Base-by-base conservation (phyloP, 257 asterid genomes). In the Capsicum rhomboideum region DNA sequence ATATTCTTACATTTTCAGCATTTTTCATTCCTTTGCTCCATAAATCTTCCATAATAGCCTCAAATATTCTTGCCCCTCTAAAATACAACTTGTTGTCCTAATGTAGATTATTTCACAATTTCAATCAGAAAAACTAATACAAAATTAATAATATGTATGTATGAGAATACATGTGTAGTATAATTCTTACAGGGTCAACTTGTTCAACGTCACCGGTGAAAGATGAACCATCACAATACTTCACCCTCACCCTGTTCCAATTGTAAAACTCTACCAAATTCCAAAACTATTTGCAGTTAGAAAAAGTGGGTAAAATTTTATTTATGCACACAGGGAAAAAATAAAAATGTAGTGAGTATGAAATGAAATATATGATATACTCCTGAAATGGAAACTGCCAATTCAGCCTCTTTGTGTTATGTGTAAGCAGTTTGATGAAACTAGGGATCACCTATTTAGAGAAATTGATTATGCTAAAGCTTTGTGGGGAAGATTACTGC, bases 201-300 rank as follows among this genome's bases (percentile, higher is more conserved):
- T 90, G 92, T 86, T 93, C 95, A 10, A 90, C 72, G 59, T 95
- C 97, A 79, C 98, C 97, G 0, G 97, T 95, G 78, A 91, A 95
- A 6, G 98, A 95, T 37, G 94, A 87, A 34, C 99, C 99, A 55
- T 94, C 98, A 49, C 98, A 93, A 63, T 95, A 95, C 81, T 94
- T 90, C 40, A 93, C 93, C 88, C 88, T 91, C 80, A 92, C 84
- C 66, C 92, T 87, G 29, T 95, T 95, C 99, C 98, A 95, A 10
- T 91, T 89, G 78, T 95, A 92, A 85, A 95, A 95, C 82, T 94
- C 90, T 89, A 85, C 67, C 59, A 55, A 26, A 17, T 78, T 49
- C 55, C 34, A 86, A 84, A 0, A 66, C 0, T 18, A 14, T 71
- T 17, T 3, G 26, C 42, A 20, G 44, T 58, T 52, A 58, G 53